Evolutionary conservation across 1,139 yeast species (phyloP).

Genomic region (Petasospora fabianii): DNA sequence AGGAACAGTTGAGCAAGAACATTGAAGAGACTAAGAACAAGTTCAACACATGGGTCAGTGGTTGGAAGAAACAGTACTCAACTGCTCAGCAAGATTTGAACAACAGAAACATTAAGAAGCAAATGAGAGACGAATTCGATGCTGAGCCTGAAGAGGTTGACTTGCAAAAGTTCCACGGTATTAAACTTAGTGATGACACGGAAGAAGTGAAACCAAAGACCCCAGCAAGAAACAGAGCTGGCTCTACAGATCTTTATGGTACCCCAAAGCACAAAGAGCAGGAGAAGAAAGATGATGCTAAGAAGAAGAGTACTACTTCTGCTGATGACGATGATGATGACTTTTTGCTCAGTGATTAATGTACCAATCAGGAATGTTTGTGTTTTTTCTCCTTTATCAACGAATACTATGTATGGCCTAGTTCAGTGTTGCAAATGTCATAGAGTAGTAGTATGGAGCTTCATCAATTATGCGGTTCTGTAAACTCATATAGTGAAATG

Average conservation of each 20-base stretch:
- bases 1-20: slow-evolving; percentile 69
- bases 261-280: slow-evolving; percentile 28
- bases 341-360: slow-evolving; percentile 15
- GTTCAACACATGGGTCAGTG: slow-evolving; percentile 79
- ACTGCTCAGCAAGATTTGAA: slow-evolving; percentile 27
- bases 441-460: too few species aligned
- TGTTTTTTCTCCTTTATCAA: too few species aligned
- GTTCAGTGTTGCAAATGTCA: too few species aligned
- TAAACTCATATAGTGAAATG: too few species aligned
- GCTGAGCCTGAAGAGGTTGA: slow-evolving; percentile 54
- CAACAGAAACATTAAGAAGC: slow-evolving; percentile 27
- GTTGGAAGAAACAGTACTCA: slow-evolving; percentile 32
- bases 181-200: slow-evolving; percentile 41
- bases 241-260: slow-evolving; percentile 29
- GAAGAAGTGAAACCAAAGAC: slow-evolving; percentile 36
- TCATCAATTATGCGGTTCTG: too few species aligned
- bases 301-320: slow-evolving; percentile 4
- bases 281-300: slow-evolving; percentile 3
- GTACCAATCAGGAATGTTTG: too few species aligned
- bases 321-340: slow-evolving; percentile 15
- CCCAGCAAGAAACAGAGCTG: slow-evolving; percentile 34
- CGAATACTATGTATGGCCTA: too few species aligned
- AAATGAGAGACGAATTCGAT: slow-evolving; percentile 38
- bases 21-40: slow-evolving; percentile 80
- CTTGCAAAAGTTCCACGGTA: slow-evolving; percentile 49